Evolutionary conservation across 345 rosid species (phyloP).

Genomic region (Dipteronia dyeriana): DNA sequence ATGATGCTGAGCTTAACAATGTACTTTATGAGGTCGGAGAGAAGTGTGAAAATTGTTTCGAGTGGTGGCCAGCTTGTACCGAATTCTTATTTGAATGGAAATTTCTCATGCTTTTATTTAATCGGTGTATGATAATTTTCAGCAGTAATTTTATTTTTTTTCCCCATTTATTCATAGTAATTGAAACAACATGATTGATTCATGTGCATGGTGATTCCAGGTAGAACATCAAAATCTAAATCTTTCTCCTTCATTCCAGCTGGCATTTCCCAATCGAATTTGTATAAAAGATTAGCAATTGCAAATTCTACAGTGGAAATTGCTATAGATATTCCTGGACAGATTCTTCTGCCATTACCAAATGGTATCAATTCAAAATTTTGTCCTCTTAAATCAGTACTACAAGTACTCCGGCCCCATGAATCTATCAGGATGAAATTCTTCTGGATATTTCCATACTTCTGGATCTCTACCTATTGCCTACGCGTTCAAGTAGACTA

Average conservation of each 20-base stretch:
- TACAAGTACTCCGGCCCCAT: constrained; percentile 5
- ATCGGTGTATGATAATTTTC: not conserved
- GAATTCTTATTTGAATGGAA: not conserved
- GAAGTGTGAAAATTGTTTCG: not conserved
- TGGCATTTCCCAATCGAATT: constrained; percentile 30
- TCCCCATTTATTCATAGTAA: no score
- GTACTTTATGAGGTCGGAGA: not conserved
- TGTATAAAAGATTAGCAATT: constrained; percentile 21
- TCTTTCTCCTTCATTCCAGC: constrained; percentile 12
- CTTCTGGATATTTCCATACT: constrained; percentile 27
- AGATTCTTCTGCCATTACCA: constrained; percentile 33
- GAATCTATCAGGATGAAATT: constrained; percentile 32
- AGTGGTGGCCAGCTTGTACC: not conserved
- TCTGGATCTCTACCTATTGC: constrained; percentile 43
- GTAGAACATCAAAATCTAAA: constrained; percentile 14
- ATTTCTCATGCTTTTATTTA: not conserved
- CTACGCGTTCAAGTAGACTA: constrained; percentile 24
- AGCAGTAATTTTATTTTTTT: no score
- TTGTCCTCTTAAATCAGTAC: constrained; percentile 21
- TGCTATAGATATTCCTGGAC: constrained; percentile 28
- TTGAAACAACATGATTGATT: no score
- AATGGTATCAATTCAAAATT: constrained; percentile 28
- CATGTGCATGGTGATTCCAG: constrained; percentile 12
- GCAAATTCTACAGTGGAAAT: constrained; percentile 14
- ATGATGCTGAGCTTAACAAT: not conserved